These are phyloP conservation scores for Metschnikowia proteae DNA, from an alignment of 805 yeast genomes.

Conservation along the genomic window DNA sequence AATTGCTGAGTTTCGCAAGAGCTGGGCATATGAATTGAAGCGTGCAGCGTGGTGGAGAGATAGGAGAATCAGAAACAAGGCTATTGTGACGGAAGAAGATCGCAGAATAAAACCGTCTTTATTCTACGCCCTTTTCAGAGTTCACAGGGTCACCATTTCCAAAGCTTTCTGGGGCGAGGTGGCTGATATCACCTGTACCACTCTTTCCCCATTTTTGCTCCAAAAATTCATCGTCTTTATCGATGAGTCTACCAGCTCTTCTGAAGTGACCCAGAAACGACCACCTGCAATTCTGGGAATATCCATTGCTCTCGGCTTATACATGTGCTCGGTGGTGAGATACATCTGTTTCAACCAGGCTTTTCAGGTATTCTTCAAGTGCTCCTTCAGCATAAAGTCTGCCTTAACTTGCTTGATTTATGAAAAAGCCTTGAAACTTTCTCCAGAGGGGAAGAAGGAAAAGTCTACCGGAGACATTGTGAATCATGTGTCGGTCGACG, in stretches of 20 bases:
- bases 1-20: conserved; percentile 16
- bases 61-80: conserved; percentile 9
- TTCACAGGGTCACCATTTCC: conserved; percentile 10
- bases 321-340: conserved; percentile 21
- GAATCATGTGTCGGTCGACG: conserved; percentile 76
- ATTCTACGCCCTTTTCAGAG: conserved; percentile 16
- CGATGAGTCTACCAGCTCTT: conserved; percentile 8
- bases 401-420: conserved; percentile 66
- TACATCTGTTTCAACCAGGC: conserved; percentile 20
- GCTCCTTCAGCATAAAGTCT: conserved; percentile 27
- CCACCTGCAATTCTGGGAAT: conserved; percentile 55
- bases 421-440: conserved; percentile 64
- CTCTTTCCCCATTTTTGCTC: conserved; percentile 29
- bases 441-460: conserved; percentile 58
- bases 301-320: conserved; percentile 77
- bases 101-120: conserved; percentile 21
- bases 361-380: conserved; percentile 14
- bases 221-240: conserved; percentile 28
- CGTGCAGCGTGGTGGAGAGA: conserved; percentile 19
- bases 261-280: neutral
- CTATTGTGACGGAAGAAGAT: conserved; percentile 12
- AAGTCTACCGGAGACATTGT: conserved; percentile 75
- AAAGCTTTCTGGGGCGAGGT: conserved; percentile 18
- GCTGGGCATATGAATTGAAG: conserved; percentile 18
- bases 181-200: conserved; percentile 21